Base-by-base conservation (phyloP, 305 asterid genomes). In the Solanum hybrid region DNA sequence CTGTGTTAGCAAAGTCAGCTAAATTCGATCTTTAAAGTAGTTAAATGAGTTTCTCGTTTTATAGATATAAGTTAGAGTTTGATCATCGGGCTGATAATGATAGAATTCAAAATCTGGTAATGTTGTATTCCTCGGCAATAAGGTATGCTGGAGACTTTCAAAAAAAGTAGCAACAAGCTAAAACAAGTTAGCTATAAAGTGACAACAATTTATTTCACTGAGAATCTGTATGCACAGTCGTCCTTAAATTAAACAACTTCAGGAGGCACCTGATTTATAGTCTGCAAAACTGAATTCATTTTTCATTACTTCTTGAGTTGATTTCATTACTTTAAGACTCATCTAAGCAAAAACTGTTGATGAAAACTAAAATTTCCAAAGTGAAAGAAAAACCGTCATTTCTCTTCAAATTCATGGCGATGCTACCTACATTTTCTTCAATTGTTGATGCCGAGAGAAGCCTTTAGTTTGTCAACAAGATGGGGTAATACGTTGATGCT, bases 391-490 rank as follows among this genome's bases (percentile, higher is more conserved):
- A 81, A 8, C 69, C 69, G 10, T 24, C 34, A 14, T 24, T 39
- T 40, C 64, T 14, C 26, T 0, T 82, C 69, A 82, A 39, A 18
- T 40, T 42, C 35, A 82, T 24, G 71, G 26, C 8, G 36, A 26
- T 40, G 87, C 74, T 46, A 29, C 40, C 71, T 28, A 40, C 36
- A 83, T 18, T 1, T 28, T 18, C 39, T 83, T 83, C 40, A 83
- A 46, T 42, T 29, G 20, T 10, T 34, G 61, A 88, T n/a, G 77
- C 90, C 37, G n/a, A 97, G 93, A 88, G 95, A 89, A 24, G 92
- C 87, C 93, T 94, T 96, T 91, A 97, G 89, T 90, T 94, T 94
- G 89, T 92, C 97, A 89, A 96, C 98, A 64, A 97, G 89, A 89
- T 94, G 97, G 8, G 99, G 99, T 92, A 97, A 87, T 83, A 85